phyloP scores from a whole-genome alignment of 1,284 basidiomycete genomes.

The Moesziomyces sp. region DNA sequence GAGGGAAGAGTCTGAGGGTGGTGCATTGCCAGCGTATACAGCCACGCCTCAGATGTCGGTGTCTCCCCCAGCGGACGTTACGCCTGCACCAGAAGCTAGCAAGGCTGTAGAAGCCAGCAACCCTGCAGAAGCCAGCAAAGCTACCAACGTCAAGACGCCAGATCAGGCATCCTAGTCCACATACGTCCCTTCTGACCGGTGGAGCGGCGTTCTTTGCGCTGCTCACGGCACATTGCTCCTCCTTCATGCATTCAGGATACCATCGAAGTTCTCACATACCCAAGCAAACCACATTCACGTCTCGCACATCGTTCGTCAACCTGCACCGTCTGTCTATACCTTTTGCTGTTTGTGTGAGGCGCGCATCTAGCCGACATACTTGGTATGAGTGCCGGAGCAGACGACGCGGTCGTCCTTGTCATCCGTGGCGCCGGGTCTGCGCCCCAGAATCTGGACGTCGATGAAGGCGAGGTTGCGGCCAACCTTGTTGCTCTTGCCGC shows the following conservation, averaged over 20 bases:
- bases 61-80: not conserved
- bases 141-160: constrained; percentile 2
- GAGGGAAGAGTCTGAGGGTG: constrained; percentile 5
- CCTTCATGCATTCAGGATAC: not conserved
- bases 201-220: not conserved
- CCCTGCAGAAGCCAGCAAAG: not conserved
- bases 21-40: constrained; percentile 20
- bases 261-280: not conserved
- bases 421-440: constrained; percentile 24
- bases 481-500: constrained; percentile 43
- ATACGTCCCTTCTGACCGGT: no score
- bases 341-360: no score
- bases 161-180: not conserved
- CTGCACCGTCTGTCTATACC: no score
- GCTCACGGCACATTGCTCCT: no score
- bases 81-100: not conserved
- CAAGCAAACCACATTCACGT: not conserved
- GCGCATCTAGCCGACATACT: constrained; percentile 35
- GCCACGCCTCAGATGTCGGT: constrained; percentile 35
- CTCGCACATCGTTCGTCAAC: no score
- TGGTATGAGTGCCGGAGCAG: constrained; percentile 41
- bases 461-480: constrained; percentile 53
- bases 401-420: constrained; percentile 39
- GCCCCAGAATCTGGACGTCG: constrained; percentile 37
- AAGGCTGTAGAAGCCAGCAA: not conserved